These are phyloP conservation scores for Lophiotrema nucula DNA, from an alignment of 495 filamentous ascomycete genomes.

Conservation along the genomic window DNA sequence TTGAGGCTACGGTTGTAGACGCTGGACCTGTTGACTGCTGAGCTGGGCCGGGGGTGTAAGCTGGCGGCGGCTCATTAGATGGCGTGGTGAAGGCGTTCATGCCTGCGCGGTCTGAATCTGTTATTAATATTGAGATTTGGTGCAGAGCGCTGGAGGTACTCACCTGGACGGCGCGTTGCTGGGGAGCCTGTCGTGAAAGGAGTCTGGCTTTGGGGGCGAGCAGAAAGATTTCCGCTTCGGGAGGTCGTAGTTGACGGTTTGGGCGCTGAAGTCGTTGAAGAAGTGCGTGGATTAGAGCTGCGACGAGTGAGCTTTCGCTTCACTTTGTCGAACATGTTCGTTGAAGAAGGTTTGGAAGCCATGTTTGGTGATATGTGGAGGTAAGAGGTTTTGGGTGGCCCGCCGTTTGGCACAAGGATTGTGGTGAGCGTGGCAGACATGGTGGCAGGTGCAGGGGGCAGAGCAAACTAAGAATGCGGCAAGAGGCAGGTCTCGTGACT, in stretches of 20 bases:
- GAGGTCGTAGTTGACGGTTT: neutral
- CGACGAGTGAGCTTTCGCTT: constrained; percentile 23
- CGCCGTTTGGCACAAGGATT: constrained; percentile 1
- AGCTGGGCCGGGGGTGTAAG: constrained; percentile 41
- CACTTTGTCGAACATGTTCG: constrained; percentile 10
- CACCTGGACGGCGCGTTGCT: constrained; percentile 40
- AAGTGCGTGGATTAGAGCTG: neutral
- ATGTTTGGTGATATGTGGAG: neutral
- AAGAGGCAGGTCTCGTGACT: too few species aligned
- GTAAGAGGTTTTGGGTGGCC: constrained; percentile 7
- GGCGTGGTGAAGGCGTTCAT: constrained; percentile 43
- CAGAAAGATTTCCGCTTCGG: neutral
- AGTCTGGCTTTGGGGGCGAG: constrained; percentile 14
- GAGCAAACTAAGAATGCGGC: neutral
- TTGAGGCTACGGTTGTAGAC: constrained; percentile 13
- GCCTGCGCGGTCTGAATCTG: constrained; percentile 35
- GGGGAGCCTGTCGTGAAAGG: constrained; percentile 25
- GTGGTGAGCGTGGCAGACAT: constrained; percentile 6
- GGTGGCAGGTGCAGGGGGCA: neutral
- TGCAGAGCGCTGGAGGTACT: constrained; percentile 1
- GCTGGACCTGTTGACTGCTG: constrained; percentile 9
- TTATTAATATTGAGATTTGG: neutral
- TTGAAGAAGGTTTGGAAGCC: neutral
- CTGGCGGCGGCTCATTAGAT: constrained; percentile 49
- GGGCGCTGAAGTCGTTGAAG: constrained; percentile 2